Conservation (phyloP, 1,284 basidiomycete genomes). For the Ganoderma leucocontextum region DNA sequence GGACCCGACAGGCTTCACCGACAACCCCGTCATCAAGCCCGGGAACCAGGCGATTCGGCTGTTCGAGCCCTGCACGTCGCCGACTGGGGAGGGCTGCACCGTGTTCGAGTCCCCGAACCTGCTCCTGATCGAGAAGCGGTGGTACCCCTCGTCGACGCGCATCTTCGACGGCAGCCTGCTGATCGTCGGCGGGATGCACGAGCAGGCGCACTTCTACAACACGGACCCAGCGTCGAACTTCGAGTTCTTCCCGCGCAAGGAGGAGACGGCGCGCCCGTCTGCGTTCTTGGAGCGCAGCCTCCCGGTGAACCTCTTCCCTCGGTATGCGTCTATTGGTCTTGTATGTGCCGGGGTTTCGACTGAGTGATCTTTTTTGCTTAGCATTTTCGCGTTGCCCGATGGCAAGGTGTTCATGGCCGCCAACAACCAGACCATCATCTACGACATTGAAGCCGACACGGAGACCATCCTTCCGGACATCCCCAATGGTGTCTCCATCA, state of each 20-base stretch:
- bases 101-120: constrained; percentile 49
- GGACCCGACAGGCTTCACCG: constrained; percentile 50
- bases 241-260: constrained; percentile 63
- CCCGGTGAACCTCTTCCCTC: constrained; percentile 35
- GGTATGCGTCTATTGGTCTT: constrained; percentile 19
- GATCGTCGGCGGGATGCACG: constrained; percentile 51
- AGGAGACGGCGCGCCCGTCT: constrained; percentile 52
- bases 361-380: background rate
- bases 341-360: background rate
- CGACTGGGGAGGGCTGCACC: constrained; percentile 45
- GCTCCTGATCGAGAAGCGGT: constrained; percentile 44
- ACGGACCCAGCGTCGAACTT: constrained; percentile 53
- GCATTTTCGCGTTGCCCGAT: constrained; percentile 39
- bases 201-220: constrained; percentile 47
- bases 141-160: constrained; percentile 52
- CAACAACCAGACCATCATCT: constrained; percentile 46
- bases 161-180: constrained; percentile 52
- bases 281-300: constrained; percentile 48
- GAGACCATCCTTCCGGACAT: constrained; percentile 52
- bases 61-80: constrained; percentile 46
- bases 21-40: constrained; percentile 40
- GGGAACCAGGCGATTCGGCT: constrained; percentile 44
- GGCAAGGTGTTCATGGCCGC: constrained; percentile 54
- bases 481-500: constrained; percentile 53
- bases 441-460: constrained; percentile 39